Evolutionary conservation across 1,284 basidiomycete species (phyloP), one percentile per base, ranked within the genome.

Genomic region (Sporisorium graminicola): DNA sequence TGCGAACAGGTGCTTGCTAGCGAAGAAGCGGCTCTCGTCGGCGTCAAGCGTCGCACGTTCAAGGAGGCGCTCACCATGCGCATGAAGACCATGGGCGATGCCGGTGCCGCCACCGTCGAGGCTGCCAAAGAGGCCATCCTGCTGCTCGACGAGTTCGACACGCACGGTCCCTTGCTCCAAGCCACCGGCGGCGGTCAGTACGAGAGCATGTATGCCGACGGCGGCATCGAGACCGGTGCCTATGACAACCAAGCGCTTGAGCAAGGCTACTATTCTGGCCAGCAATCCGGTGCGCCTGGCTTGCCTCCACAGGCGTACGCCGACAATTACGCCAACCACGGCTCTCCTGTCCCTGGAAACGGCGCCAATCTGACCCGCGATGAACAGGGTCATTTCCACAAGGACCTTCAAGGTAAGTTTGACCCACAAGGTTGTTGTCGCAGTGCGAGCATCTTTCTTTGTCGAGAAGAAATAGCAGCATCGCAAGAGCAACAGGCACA

Each of bases 41-140:
- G 84, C 18, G 85, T 86, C 68, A 87, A 87, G 79, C 77, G 86
- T 10, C 77, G 85, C 29, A 86, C 86, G 5, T 87, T 87, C 81
- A 85, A 87, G 57, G 86, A 87, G 59, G 86, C 86, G 3, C 77
- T 87, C n/a, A 82, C 83, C 35, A 82, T 86, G 80, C 79, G 87
- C 24, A 86, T 86, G 84, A 80, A 86, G 71, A 82, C 79, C 37
- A 83, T 87, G 82, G 86, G 84, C 37, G 86, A 86, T 35, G 82
- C 86, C 20, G 86, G 86, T 12, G 81, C 81, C 12, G 81, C 81
- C 33, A 86, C 86, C 84, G 82, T 86, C 55, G 85, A 86, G 33
- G 80, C 82, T 22, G 84, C 86, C 16, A 74, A 81, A 57, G 81
- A 86, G 37, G 83, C 86, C 29, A 82, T 87, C 40, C 67, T 82